phyloP scores from a whole-genome alignment of 306 rosid species.

The Arachis stenosperma region DNA sequence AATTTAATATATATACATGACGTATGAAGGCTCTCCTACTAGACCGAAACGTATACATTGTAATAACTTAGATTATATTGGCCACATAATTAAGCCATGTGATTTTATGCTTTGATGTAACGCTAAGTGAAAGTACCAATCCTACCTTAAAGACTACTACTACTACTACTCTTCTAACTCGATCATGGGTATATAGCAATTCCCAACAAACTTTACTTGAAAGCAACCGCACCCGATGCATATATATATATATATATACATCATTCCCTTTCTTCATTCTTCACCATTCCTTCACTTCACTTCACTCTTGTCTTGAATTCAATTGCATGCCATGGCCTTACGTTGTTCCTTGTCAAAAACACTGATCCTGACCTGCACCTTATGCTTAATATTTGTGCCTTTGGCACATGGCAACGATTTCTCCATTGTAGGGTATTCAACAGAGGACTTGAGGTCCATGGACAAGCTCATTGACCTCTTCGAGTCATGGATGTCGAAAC shows the following conservation, averaged over 20 bases:
- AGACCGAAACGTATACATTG: neutral
- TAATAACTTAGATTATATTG: neutral
- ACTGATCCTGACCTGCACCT: constrained; percentile 42
- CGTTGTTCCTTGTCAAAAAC: constrained; percentile 35
- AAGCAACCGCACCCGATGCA: constrained; percentile 45
- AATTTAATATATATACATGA: neutral
- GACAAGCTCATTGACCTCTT: constrained; percentile 62
- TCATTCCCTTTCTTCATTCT: constrained; percentile 19
- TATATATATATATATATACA: constrained; percentile 47
- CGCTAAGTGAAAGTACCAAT: constrained; percentile 43
- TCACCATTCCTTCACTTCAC: constrained; percentile 33
- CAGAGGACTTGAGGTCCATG: constrained; percentile 64
- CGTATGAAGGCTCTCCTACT: neutral
- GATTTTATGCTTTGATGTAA: constrained; percentile 46
- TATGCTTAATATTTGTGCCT: constrained; percentile 36
- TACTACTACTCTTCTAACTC: neutral
- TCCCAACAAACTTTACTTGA: constrained; percentile 50
- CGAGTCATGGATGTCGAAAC: constrained; percentile 68
- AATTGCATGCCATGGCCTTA: constrained; percentile 47
- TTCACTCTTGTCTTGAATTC: constrained; percentile 5
- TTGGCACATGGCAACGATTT: constrained; percentile 46
- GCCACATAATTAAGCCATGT: constrained; percentile 36
- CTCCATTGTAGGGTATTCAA: constrained; percentile 70
- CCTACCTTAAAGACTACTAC: constrained; percentile 54
- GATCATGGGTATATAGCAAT: neutral